Base-by-base conservation (phyloP, 331 rosid genomes). In the Dryas integrifolia region DNA sequence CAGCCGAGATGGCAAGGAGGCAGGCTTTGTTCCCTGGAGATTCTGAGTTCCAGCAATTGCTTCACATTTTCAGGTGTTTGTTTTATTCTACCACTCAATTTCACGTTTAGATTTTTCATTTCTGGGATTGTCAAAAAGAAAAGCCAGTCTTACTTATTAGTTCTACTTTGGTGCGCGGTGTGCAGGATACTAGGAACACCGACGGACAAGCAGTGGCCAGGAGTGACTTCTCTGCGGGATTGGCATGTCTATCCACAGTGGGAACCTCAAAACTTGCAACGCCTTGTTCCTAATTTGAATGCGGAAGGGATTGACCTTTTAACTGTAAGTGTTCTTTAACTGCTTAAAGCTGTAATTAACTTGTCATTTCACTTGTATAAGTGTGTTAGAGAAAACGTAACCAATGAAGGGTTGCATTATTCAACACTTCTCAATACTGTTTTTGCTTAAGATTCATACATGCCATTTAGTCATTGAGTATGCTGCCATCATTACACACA, bases 181-280 rank as follows among this genome's bases (percentile, higher is more conserved):
- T 41, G 67, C 13, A 92, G 97, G 92, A 72, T 91, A 69, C 73
- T 94, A 72, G 97, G 98, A 38, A 94, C 98, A 52, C 97, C 97
- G 56, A 78, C 87, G 0, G 98, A 94, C 77, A 87, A 85, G 72
- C 81, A 84, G 56, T 94, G 98, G 98, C 90, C 96, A 0, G 98
- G 98, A 44, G 98, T 94, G 79, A 79, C 86, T 78, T 75, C 91
- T 57, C 73, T 94, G 70, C 82, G 92, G 68, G 98, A 94, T 65
- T 94, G 97, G 98, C 98, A 94, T 77, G 89, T 82, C 61, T 94
- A 91, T 80, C 98, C 98, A 2, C 86, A 72, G 13, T 94, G 98
- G 98, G 90, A 91, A 73, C 81, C 96, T 41, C 97, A 94, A 76
- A 81, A 67, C 72, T 83, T 94, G 82, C 83, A 89, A 15, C 86